A percentile compares a stretch with the other conserved stretches of the same genome.
Conservation (phyloP, 306 rosid genomes). For the Rosa chinensis region DNA sequence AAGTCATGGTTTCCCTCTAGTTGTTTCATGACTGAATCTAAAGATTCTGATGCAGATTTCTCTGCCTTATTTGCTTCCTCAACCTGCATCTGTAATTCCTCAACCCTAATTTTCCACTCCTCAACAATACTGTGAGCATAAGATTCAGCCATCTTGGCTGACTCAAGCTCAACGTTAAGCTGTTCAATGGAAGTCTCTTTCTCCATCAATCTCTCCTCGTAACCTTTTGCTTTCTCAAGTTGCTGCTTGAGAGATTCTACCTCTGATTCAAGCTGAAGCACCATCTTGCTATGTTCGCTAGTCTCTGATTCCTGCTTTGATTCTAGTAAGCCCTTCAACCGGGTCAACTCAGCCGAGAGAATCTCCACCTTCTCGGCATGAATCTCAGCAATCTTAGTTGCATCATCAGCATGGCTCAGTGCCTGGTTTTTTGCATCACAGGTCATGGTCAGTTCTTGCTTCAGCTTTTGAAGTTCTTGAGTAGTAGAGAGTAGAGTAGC, state of each 20-base stretch:
- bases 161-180: slow-evolving; percentile 79
- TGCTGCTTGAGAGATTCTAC: slow-evolving; percentile 58
- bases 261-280: slow-evolving; percentile 56
- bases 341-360: slow-evolving; percentile 69
- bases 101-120: slow-evolving; percentile 65
- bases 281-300: slow-evolving; percentile 49
- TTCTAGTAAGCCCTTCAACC: slow-evolving; percentile 68
- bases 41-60: slow-evolving; percentile 81
- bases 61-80: slow-evolving; percentile 71
- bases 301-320: slow-evolving; percentile 71
- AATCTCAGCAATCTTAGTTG: slow-evolving; percentile 85
- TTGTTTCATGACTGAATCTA: slow-evolving; percentile 70
- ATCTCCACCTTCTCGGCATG: slow-evolving; percentile 73
- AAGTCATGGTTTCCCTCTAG: slow-evolving; percentile 64
- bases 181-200: slow-evolving; percentile 71
- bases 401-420: slow-evolving; percentile 84
- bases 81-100: slow-evolving; percentile 58
- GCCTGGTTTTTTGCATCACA: slow-evolving; percentile 97
- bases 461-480: slow-evolving; percentile 82
- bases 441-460: slow-evolving; percentile 76
- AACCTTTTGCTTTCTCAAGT: slow-evolving; percentile 53
- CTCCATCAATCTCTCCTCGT: slow-evolving; percentile 52
- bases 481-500: slow-evolving; percentile 69
- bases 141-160: slow-evolving; percentile 87
- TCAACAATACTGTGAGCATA: slow-evolving; percentile 63